Base-by-base conservation (phyloP, 129 eudicot genomes). In the Saposhnikovia divaricata region DNA sequence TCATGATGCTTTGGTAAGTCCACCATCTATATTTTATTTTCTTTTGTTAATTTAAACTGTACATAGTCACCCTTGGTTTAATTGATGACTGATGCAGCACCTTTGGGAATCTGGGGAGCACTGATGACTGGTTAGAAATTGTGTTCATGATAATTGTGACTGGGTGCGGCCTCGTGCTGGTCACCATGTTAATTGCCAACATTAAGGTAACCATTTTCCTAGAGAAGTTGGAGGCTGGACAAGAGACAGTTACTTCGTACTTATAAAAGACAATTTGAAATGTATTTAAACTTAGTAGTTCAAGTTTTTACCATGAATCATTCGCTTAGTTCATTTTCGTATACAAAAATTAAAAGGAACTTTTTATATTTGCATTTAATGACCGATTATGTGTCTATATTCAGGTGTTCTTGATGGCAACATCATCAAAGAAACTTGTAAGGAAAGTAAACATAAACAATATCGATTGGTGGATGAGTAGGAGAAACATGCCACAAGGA, bases 401-500 rank as follows among this genome's bases (percentile, higher is more conserved):
- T 3, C 73, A 68, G 73, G 73, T 68, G 9, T 68, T 4, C 42
- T 28, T 68, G 42, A 68, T 68, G 37, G 73, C 73, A 68, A 68
- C 40, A 12, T 27, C 73, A 31, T 68, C 73, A 4, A 31, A 68
- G 23, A 68, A 68, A 68, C 73, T 27, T 68, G 73, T 0, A 4
- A 68, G 73, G 42, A 68, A 68, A 68, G 10, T 68, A 31, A 4
- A 68, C 21, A 15, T 34, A 14, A 68, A 27, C 8, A 68, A 68
- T 68, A 9, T 68, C 9, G 73, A 68, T 14, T 68, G 73, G 73
- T 68, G 73, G 73, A 68, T 68, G 73, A 2, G 31, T 0, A 68
- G 40, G 73, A 68, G 73, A 40, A 68, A 31, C 42, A 27, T 68
- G 73, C 73, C 73, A 68, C 42, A 68, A 31, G 73, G 73, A 68